phyloP scores from a whole-genome alignment of 768 basidiomycete species.

The Trametes cingulata region DNA sequence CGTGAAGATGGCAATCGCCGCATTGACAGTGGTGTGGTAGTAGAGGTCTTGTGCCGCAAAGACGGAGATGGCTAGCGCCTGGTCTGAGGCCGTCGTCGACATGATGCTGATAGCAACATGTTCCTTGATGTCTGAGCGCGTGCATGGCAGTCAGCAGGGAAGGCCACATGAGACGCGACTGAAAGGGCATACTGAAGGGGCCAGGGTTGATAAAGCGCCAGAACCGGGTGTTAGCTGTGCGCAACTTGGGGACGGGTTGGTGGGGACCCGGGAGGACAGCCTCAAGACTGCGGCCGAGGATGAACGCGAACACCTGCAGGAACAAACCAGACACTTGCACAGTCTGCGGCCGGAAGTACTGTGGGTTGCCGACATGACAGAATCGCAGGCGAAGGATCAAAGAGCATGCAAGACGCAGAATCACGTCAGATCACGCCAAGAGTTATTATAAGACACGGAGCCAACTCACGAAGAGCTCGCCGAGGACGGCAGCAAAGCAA shows the following conservation, averaged over 20 bases:
- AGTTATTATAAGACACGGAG: neutral
- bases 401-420: neutral
- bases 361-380: neutral
- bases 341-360: conserved; percentile 29
- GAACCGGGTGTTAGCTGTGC: conserved; percentile 32
- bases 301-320: conserved; percentile 29
- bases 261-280: conserved; percentile 27
- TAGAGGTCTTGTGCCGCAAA: conserved; percentile 31
- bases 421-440: conserved; percentile 10
- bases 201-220: conserved; percentile 34
- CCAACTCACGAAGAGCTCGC: conserved; percentile 48
- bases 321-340: conserved; percentile 27
- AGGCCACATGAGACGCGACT: neutral
- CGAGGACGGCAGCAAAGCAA: conserved; percentile 35
- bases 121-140: conserved; percentile 38
- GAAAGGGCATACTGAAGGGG: conserved; percentile 22
- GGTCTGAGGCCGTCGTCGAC: conserved; percentile 28
- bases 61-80: conserved; percentile 29
- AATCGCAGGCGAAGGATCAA: neutral
- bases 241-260: conserved; percentile 9
- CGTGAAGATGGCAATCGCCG: conserved; percentile 36
- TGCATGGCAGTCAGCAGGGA: neutral
- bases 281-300: conserved; percentile 30
- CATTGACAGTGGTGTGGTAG: conserved; percentile 38
- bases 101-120: conserved; percentile 35